Conservation (phyloP, 257 asterid genomes). For the Lycium barbarum region DNA sequence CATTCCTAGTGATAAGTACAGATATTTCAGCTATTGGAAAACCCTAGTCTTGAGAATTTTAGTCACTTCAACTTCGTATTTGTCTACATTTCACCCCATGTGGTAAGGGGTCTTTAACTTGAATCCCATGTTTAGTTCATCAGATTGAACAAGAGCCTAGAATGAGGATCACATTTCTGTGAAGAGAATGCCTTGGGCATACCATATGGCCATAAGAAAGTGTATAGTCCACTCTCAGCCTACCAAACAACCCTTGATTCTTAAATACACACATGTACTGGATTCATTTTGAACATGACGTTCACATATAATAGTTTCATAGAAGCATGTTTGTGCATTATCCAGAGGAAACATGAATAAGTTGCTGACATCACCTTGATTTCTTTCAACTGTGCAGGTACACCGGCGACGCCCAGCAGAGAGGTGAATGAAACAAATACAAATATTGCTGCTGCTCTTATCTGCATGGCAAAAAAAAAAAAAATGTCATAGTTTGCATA, state of each 20-base stretch:
- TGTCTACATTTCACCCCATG: not conserved
- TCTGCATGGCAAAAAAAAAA: constrained; percentile 53
- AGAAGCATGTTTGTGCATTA: not conserved
- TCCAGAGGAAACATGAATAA: not conserved
- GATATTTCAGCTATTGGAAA: constrained; percentile 2
- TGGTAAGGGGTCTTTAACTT: not conserved
- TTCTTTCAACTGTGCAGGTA: constrained; percentile 92
- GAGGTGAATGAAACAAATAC: constrained; percentile 82
- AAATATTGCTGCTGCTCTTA: constrained; percentile 86
- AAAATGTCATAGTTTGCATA: not conserved
- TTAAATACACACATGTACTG: not conserved
- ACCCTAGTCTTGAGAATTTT: constrained; percentile 12
- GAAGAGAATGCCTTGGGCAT: not conserved
- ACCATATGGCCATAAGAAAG: not conserved
- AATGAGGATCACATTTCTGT: constrained; percentile 22
- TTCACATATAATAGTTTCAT: not conserved
- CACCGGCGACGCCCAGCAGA: constrained; percentile 82
- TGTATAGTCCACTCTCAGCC: constrained; percentile 6
- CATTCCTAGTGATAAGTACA: not conserved
- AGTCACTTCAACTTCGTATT: not conserved
- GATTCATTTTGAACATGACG: not conserved
- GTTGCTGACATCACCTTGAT: constrained; percentile 64
- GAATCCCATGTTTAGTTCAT: not conserved
- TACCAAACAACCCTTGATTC: not conserved
- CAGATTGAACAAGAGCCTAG: not conserved